Percentiles rank a stretch among this genome's conserved stretches.
Conservation (phyloP, 2,329 filamentous ascomycete species). For the Apiospora rasikravindrae region DNA sequence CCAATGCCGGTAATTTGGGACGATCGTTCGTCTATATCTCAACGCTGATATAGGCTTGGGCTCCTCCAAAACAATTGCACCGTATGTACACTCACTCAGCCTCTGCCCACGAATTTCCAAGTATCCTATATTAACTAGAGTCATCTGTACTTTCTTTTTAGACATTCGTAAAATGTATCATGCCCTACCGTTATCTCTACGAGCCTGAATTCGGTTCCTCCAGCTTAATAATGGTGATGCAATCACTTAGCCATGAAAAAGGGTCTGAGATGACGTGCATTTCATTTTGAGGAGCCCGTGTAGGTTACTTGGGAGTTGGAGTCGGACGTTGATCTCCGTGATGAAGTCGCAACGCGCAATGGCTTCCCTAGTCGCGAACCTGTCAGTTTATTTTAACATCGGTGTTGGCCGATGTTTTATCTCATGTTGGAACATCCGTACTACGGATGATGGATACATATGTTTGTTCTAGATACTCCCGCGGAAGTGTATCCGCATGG, state of each 20-base stretch:
- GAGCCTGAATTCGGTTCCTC: too few species aligned
- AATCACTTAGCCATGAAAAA: too few species aligned
- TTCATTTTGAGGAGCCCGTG: too few species aligned
- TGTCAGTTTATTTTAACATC: not conserved
- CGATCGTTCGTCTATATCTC: conserved; percentile 7
- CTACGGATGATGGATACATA: not conserved
- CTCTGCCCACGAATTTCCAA: too few species aligned
- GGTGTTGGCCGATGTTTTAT: not conserved
- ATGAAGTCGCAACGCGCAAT: conserved; percentile 6
- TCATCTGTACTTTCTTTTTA: too few species aligned
- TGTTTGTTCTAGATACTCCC: not conserved
- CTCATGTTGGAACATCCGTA: not conserved
- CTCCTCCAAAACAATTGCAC: too few species aligned
- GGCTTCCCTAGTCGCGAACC: not conserved
- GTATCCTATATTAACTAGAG: too few species aligned
- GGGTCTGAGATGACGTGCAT: too few species aligned
- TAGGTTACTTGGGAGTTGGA: not conserved
- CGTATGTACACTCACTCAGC: too few species aligned
- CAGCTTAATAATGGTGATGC: too few species aligned
- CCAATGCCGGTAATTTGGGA: conserved; percentile 7
- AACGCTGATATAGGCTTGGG: not conserved
- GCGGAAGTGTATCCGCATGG: not conserved
- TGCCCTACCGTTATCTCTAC: too few species aligned
- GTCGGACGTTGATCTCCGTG: not conserved
- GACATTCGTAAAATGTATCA: too few species aligned